phyloP scores from a whole-genome alignment of 2,329 filamentous ascomycete genomes.

The Coleophoma crateriformis region DNA sequence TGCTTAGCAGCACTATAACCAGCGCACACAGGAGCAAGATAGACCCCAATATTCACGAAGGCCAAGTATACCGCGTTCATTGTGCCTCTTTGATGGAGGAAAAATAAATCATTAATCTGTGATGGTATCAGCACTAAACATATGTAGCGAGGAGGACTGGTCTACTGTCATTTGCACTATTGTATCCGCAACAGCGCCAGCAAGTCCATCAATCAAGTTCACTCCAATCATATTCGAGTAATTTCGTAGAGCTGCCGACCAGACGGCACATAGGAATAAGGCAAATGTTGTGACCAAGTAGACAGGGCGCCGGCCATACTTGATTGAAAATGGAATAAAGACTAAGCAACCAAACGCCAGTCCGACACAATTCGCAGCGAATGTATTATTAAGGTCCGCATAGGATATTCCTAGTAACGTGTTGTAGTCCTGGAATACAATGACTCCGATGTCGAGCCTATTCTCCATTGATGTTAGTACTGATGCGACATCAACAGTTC shows the following conservation, averaged over 20 bases:
- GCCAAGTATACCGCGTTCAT: slow-evolving; percentile 42
- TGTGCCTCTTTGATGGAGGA: slow-evolving; percentile 38
- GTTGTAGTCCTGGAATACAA: slow-evolving; percentile 20
- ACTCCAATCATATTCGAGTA: slow-evolving; percentile 35
- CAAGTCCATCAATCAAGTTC: slow-evolving; percentile 36
- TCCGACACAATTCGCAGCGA: slow-evolving; percentile 35
- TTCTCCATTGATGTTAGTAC: slow-evolving; percentile 4
- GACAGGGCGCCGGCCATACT: slow-evolving; percentile 38
- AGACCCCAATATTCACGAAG: slow-evolving; percentile 4
- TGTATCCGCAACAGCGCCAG: slow-evolving; percentile 36
- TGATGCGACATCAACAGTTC: no score
- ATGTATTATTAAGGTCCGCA: slow-evolving; percentile 35
- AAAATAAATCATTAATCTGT: slow-evolving; percentile 33
- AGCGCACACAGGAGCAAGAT: slow-evolving; percentile 31
- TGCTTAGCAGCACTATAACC: slow-evolving; percentile 31
- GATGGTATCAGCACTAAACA: no score
- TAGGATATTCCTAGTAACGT: slow-evolving; percentile 36
- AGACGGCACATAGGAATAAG: slow-evolving; percentile 31
- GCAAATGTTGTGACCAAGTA: slow-evolving; percentile 36
- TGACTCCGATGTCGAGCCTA: slow-evolving; percentile 32
- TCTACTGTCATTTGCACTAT: slow-evolving; percentile 38
- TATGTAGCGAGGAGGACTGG: no score
- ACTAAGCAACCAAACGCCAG: slow-evolving; percentile 35
- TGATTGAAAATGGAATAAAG: slow-evolving; percentile 38
- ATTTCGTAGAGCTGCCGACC: slow-evolving; percentile 36